Evolutionary conservation across 768 basidiomycete genomes (phyloP), one percentile per base, ranked within the genome.

Genomic region (Hericium rajendrae): DNA sequence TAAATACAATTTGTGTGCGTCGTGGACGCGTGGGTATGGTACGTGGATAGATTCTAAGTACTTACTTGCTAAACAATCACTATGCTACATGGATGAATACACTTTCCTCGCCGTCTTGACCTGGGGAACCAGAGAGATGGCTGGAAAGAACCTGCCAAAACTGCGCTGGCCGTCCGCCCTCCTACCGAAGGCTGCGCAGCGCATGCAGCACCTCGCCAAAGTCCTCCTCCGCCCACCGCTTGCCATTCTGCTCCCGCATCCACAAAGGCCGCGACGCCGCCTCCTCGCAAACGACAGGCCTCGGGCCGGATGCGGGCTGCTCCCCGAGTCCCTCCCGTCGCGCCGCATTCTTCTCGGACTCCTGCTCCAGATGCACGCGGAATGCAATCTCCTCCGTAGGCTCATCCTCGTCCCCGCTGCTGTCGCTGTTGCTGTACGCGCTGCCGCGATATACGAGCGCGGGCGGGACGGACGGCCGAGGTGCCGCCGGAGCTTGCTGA

Each of bases 401-500:
- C 8, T 2, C 32, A 15, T 15, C 51, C 18, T 57, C 43, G 41
- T 28, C 52, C 3, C 51, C 59, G 26, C 43, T 38, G 9, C 54
- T 60, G 24, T 54, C 39, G 12, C 20, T 11, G 3, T 32, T 41
- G 15, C 39, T 38, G 16, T 52, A 16, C 26, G 51, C 49, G 16
- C 55, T 61, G 16, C 26, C 55, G 37, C n/a, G 52, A 11, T 38
- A 38, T 18, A 67, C 53, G 13, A 69, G 56, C 13, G 70, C 70
- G 1, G 61, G 49, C 15, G 64, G 67, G 11, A 72, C 59, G 0
- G 65, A 60, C 58, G 69, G 32, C 72, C 73, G 26, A 73, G 64
- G 51, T 70, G 68, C 22, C 71, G 72, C 5, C 64, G 69, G 13
- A 71, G 67, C 56, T 72, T 72, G 15, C 64, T 64, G 40, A 56